Evolutionary conservation across 1,139 yeast genomes (phyloP).

Genomic region (Geotrichum aggregatum): DNA sequence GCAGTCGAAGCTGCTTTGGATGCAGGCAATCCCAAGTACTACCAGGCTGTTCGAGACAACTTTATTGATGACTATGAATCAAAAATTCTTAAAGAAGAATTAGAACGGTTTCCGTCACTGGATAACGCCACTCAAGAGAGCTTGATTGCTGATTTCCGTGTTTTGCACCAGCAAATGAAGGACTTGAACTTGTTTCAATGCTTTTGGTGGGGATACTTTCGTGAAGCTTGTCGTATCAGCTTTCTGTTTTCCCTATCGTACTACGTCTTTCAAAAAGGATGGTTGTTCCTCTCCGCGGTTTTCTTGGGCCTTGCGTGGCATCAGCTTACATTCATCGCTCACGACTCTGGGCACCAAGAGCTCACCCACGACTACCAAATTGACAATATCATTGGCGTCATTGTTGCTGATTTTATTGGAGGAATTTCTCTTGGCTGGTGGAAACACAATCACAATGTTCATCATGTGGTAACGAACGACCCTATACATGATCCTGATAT

Average conservation of each 20-base stretch:
- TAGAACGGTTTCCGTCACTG: conserved; percentile 55
- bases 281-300: conserved; percentile 57
- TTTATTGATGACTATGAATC: conserved; percentile 59
- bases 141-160: conserved; percentile 56
- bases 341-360: conserved; percentile 84
- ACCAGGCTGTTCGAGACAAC: conserved; percentile 44
- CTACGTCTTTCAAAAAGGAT: conserved; percentile 42
- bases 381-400: conserved; percentile 72
- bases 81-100: conserved; percentile 50
- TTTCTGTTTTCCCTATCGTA: conserved; percentile 51
- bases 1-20: conserved; percentile 14
- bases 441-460: conserved; percentile 89
- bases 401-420: conserved; percentile 76
- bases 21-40: conserved; percentile 5
- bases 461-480: conserved; percentile 81
- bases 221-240: conserved; percentile 61
- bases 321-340: conserved; percentile 81
- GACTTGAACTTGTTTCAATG: conserved; percentile 65
- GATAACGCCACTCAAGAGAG: conserved; percentile 62
- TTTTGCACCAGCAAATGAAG: conserved; percentile 54
- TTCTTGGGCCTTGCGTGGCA: conserved; percentile 81
- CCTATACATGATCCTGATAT: conserved; percentile 94
- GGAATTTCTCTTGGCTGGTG: conserved; percentile 92
- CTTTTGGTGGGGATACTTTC: conserved; percentile 63
- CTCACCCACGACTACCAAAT: conserved; percentile 74